A percentile compares a stretch with the other conserved stretches of the same genome.
phyloP scores from a whole-genome alignment of 202 grass and related monocot genomes.

The Panicum hallii region DNA sequence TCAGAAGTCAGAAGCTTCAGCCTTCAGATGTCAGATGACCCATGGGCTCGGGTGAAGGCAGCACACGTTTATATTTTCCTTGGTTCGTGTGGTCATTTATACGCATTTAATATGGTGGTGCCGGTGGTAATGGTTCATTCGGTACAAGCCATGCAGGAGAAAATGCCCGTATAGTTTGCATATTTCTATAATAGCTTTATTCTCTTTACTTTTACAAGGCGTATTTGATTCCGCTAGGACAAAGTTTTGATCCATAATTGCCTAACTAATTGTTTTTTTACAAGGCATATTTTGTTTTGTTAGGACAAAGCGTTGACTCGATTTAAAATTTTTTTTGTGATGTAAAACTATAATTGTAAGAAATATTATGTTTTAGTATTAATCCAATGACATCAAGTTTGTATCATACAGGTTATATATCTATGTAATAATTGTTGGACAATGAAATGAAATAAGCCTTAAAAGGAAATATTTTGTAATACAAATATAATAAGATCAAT shows the following conservation, averaged over 20 bases:
- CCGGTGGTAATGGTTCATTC: slow-evolving; percentile 17
- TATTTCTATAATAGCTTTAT: no score
- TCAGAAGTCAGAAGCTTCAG: slow-evolving; percentile 1
- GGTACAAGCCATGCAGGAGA: background rate
- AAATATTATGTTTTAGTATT: background rate
- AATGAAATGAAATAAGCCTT: background rate
- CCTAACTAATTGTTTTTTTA: background rate
- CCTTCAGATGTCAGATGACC: background rate
- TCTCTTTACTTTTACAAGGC: no score
- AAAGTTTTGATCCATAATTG: background rate
- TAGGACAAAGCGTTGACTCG: background rate
- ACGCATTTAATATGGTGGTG: slow-evolving; percentile 29
- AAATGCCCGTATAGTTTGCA: background rate
- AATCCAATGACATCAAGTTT: background rate
- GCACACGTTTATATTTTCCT: slow-evolving; percentile 24
- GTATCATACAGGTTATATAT: background rate
- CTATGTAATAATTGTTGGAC: background rate
- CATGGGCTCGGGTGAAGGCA: slow-evolving; percentile 24
- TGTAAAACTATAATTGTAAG: background rate
- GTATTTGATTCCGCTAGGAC: background rate
- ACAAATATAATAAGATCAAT: no score
- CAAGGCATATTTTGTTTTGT: background rate
- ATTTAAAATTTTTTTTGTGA: no score
- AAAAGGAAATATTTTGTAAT: no score
- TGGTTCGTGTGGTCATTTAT: slow-evolving; percentile 34